Evolutionary conservation across 2,329 filamentous ascomycete species (phyloP).

Genomic region (Ramichloridium luteum): DNA sequence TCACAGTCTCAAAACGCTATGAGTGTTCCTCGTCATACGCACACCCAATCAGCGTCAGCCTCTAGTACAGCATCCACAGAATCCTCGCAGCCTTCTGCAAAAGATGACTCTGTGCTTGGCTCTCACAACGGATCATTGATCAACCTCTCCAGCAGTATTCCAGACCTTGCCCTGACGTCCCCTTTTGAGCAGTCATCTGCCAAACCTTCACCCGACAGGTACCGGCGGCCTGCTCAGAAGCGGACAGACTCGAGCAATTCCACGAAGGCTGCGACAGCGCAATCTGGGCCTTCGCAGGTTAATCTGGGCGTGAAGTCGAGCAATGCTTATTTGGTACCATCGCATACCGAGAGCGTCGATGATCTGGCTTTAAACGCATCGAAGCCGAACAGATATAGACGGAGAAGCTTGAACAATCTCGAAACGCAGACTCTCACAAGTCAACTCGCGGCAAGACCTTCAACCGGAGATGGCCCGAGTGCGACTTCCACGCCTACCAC

Average conservation of each 20-base stretch:
- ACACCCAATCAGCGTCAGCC: slow-evolving; percentile 24
- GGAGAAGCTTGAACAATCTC: slow-evolving; percentile 68
- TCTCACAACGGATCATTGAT: slow-evolving; percentile 27
- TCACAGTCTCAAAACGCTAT: slow-evolving; percentile 19
- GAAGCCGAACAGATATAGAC: slow-evolving; percentile 61
- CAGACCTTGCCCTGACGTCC: slow-evolving; percentile 43
- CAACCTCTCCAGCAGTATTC: slow-evolving; percentile 38
- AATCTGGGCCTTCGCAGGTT: not conserved
- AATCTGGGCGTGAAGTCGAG: too few species aligned
- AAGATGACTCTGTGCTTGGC: slow-evolving; percentile 25
- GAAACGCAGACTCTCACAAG: too few species aligned
- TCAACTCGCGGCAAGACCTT: too few species aligned
- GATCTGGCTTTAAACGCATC: slow-evolving; percentile 59
- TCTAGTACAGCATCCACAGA: slow-evolving; percentile 41
- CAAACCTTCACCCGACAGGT: slow-evolving; percentile 70
- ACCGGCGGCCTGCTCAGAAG: slow-evolving; percentile 54
- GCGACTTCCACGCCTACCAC: slow-evolving; percentile 21
- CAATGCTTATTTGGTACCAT: too few species aligned
- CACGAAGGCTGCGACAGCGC: slow-evolving; percentile 19
- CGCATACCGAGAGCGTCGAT: slow-evolving; percentile 44
- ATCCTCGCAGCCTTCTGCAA: slow-evolving; percentile 25
- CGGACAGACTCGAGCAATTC: slow-evolving; percentile 38
- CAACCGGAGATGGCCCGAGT: slow-evolving; percentile 15
- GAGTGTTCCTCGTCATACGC: slow-evolving; percentile 19
- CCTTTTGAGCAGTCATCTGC: slow-evolving; percentile 40